Evolutionary conservation across 2,329 filamentous ascomycete species (phyloP), one percentile per base, ranked within the genome.

Genomic region (Epichloe scottii): DNA sequence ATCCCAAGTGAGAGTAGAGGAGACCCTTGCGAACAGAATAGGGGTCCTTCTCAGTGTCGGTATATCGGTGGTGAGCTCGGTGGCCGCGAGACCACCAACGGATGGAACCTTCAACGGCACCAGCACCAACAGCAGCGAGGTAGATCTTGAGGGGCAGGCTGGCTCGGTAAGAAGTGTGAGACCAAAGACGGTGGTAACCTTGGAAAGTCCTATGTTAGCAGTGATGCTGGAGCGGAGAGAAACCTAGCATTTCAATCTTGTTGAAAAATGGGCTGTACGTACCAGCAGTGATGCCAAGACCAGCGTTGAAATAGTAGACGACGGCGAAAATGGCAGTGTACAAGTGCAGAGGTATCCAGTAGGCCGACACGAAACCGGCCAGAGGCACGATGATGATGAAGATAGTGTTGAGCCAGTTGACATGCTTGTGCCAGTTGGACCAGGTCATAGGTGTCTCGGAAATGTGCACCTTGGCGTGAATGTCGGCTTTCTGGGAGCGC

Each of bases 21-120:
- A 93, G 77, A 59, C 88, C 88, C 76, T 94, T 94, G 71, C 87
- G 84, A 60, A 94, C 88, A 23, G 86, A 90, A 75, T 94, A 94
- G 47, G 88, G 89, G 60, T 94, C 88, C 75, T 93, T 93, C 38
- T 90, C 86, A 63, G 88, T 94, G 66, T 94, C 89, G 73, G 89
- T 94, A 68, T 93, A 94, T 62, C 89, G 81, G 76, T 94, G 88
- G 69, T 94, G 88, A 62, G 87, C 85, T 59, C 89, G 84, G 73
- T 94, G 89, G 64, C 85, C 87, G 61, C 86, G 81, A 54, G 87
- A 82, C 89, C 88, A 94, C 88, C 88, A 94, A 68, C 88, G 78
- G 65, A 90, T 85, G 44, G 87, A 93, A 51, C 88, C 88, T 68
- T 94, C 81, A 51, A 91, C 86, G 58, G 88, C 86, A 70, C 87